Evolutionary conservation across 2,329 filamentous ascomycete genomes (phyloP), one percentile per base, ranked within the genome.

Genomic region (Phaeophleospora eucalypticola): DNA sequence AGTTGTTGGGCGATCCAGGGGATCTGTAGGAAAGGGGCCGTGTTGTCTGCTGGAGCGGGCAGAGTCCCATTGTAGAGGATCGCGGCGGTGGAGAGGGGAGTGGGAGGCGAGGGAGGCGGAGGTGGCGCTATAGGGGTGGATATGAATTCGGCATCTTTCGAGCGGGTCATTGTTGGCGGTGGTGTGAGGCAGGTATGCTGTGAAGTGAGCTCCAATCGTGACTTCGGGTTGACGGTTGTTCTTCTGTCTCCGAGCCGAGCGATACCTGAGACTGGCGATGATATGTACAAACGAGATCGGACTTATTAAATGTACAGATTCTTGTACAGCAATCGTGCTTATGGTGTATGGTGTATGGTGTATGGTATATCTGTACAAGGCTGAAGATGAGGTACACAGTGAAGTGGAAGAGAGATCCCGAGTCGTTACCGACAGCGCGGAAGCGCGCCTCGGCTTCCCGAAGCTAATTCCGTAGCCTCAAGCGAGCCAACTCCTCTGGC

Each of bases 1-100:
- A 68, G 50, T 4, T 64, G 49, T 3, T 51, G 39, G 12, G 58
- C 54, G 6, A 60, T 59, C 64, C 64, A 68, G 3, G 64, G 64
- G 6, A 65, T 62, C 15, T 51, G 54, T 14, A 53, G 51, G 51
- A 67, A 66, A 19, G 56, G 55, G 14, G 54, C 56, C 51, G 42
- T 53, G 36, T 48, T 51, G 49, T 65, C 63, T 45, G 46, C 33
- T 24, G 49, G 45, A 10, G 24, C 24, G 24, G 24, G 24, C 12
- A 7, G 24, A 12, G 24, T 29, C 7, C 24, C 24, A 12, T 6
- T 7, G 24, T 29, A 6, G 24, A 29, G 24, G 6, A 29, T 29
- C 12, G 55, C 49, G 55, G 58, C 57, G 19, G 17, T 39, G 10
- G 37, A 24, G n/a, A 24, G 19, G 37, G 18, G 21, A n/a, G 37